Evolutionary conservation across 352 stramenopile species (phyloP).

Genomic region (Sclerospora graminicola): DNA sequence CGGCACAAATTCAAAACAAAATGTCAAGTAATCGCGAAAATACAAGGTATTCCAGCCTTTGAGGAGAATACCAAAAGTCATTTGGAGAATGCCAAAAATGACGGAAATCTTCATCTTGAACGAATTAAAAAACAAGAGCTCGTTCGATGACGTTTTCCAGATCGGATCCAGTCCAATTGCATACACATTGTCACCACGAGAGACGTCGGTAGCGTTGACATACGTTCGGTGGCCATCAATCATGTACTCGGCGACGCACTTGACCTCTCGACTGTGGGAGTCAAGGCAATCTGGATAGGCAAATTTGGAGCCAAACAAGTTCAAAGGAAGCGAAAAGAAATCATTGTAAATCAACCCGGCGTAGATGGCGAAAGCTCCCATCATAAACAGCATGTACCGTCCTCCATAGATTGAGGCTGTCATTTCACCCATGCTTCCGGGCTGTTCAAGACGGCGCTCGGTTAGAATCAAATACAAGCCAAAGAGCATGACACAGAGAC

Average conservation of each 20-base stretch:
- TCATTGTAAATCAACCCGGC: slow-evolving; percentile 99
- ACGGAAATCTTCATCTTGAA: slow-evolving; percentile 99
- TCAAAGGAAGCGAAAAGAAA: slow-evolving; percentile 96
- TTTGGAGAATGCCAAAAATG: slow-evolving; percentile 98
- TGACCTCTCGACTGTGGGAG: slow-evolving; percentile 32
- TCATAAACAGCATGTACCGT: slow-evolving; percentile 98
- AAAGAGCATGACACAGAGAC: slow-evolving; percentile 90
- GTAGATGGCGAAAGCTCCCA: slow-evolving; percentile 98
- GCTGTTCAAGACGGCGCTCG: slow-evolving; percentile 78
- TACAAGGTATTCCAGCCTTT: slow-evolving; percentile 95
- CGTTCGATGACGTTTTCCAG: slow-evolving; percentile 97
- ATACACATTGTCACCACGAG: slow-evolving; percentile 87
- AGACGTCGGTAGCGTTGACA: slow-evolving; percentile 77
- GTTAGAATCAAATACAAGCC: slow-evolving; percentile 92
- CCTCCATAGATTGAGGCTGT: slow-evolving; percentile 84
- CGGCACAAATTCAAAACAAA: slow-evolving; percentile 97
- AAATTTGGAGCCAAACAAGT: slow-evolving; percentile 95
- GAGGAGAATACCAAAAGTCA: slow-evolving; percentile 95
- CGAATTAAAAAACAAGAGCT: slow-evolving; percentile 99
- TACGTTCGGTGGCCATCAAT: slow-evolving; percentile 66
- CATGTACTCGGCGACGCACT: slow-evolving; percentile 61
- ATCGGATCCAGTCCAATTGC: slow-evolving; percentile 96
- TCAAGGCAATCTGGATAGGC: slow-evolving; percentile 77
- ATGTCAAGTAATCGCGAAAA: slow-evolving; percentile 92
- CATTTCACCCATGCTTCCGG: slow-evolving; percentile 87